Evolutionary conservation across 2,329 filamentous ascomycete genomes (phyloP).

Genomic region (Claviceps sorghi): DNA sequence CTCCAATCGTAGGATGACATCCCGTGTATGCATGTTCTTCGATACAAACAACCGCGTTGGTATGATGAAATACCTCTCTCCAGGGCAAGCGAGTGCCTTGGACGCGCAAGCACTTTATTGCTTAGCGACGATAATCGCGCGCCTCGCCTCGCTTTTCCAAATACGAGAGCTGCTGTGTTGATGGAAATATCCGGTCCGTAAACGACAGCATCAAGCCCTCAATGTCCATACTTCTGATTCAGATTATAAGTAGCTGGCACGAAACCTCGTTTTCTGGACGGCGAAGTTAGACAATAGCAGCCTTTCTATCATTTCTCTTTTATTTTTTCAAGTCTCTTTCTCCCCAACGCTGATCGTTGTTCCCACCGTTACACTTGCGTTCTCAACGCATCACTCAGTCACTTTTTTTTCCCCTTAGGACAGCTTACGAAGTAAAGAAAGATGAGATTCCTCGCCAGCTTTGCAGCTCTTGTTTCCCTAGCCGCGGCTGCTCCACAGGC

Average conservation of each 20-base stretch:
- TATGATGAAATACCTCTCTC: not conserved
- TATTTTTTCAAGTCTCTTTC: not conserved
- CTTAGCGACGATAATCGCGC: not conserved
- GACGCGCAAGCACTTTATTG: not conserved
- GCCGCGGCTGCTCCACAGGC: constrained; percentile 2
- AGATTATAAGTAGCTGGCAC: too few relatives aligned
- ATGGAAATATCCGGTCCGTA: not conserved
- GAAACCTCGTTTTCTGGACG: too few relatives aligned
- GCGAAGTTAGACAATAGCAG: not conserved
- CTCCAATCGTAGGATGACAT: not conserved
- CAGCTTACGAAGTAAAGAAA: not conserved
- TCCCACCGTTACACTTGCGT: not conserved
- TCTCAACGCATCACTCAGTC: too few relatives aligned
- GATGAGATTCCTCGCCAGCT: constrained; percentile 1
- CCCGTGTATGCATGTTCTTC: not conserved
- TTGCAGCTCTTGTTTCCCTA: not conserved
- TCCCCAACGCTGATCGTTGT: not conserved
- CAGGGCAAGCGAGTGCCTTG: not conserved
- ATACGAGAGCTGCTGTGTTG: not conserved
- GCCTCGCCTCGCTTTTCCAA: not conserved
- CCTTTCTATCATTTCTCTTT: not conserved
- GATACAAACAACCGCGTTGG: not conserved
- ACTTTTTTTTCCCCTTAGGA: not conserved
- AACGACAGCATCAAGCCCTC: not conserved
- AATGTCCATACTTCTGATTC: too few relatives aligned